Evolutionary conservation across 495 filamentous ascomycete genomes (phyloP).

Genomic region (Geoglossum glabrum): DNA sequence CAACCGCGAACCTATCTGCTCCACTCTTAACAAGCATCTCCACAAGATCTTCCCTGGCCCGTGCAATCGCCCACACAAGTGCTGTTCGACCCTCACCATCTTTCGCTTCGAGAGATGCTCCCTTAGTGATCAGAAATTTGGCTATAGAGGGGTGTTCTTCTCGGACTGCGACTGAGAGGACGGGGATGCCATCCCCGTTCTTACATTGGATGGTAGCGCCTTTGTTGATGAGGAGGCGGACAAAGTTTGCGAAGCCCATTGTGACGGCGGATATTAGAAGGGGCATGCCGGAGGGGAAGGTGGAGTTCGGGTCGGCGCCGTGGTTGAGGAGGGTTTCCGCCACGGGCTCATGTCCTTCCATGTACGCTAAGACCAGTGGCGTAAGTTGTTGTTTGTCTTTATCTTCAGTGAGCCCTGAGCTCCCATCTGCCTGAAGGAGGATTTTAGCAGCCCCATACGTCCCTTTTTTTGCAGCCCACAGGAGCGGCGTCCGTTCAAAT

Average conservation of each 20-base stretch:
- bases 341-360: not conserved
- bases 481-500: not conserved
- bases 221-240: not conserved
- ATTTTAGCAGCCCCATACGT: not conserved
- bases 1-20: not conserved
- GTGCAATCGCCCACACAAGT: not conserved
- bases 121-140: not conserved
- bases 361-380: not conserved
- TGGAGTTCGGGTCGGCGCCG: not conserved
- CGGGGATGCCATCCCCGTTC: not conserved
- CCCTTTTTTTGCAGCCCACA: not conserved
- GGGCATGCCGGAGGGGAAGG: not conserved
- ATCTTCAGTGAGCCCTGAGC: not conserved
- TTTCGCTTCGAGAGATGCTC: not conserved
- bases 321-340: not conserved
- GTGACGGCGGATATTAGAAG: not conserved
- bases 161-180: not conserved
- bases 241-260: not conserved
- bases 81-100: not conserved
- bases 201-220: not conserved
- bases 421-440: not conserved
- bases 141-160: not conserved
- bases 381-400: not conserved
- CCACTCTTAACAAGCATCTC: not conserved
- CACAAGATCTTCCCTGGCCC: not conserved